Conservation (phyloP, 2,329 filamentous ascomycete species). For the Triangularia verruculosa region DNA sequence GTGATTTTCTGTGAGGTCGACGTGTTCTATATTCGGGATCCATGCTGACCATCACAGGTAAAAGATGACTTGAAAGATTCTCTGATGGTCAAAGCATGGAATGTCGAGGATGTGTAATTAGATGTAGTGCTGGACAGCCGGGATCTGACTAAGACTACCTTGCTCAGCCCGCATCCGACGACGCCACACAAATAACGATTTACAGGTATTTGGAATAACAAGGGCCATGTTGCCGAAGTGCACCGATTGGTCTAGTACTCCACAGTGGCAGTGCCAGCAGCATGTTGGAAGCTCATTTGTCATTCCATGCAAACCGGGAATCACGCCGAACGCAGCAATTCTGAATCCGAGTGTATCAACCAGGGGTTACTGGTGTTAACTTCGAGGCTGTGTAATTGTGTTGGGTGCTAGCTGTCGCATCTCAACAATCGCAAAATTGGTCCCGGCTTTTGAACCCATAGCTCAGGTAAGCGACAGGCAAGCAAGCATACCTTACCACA, state of each 20-base stretch:
- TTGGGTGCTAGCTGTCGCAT: too few species aligned
- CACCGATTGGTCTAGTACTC: not conserved
- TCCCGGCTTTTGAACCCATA: too few species aligned
- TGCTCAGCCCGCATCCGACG: not conserved
- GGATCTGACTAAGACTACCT: not conserved
- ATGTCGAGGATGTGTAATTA: not conserved
- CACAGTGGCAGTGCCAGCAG: not conserved
- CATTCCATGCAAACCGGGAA: not conserved
- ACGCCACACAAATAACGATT: not conserved
- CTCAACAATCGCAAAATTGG: too few species aligned
- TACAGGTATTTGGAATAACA: not conserved
- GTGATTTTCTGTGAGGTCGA: slow-evolving; percentile 33
- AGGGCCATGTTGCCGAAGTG: not conserved
- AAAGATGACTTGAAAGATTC: not conserved
- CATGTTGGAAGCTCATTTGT: not conserved
- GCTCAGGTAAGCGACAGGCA: too few species aligned
- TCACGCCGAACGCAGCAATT: not conserved
- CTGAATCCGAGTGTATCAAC: too few species aligned
- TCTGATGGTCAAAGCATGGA: not conserved
- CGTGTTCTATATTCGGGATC: slow-evolving; percentile 18
- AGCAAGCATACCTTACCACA: too few species aligned
- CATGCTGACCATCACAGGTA: not conserved
- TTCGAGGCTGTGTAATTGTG: too few species aligned
- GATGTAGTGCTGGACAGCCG: not conserved
- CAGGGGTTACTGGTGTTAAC: too few species aligned